Conservation (phyloP, 768 basidiomycete species). For the Tulasnella sp. region DNA sequence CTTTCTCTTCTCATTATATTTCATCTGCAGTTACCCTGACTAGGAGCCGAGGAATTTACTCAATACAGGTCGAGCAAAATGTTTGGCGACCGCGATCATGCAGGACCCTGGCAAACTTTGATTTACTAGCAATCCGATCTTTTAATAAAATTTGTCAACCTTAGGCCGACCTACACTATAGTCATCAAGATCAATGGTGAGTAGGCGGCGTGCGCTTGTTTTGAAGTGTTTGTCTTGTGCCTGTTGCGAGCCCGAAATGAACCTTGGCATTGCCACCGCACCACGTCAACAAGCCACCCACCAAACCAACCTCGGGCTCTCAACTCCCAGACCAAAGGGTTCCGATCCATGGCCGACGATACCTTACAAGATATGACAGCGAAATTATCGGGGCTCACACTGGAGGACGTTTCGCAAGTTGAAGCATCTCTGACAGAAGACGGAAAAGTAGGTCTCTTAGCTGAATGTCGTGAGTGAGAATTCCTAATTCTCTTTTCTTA, state of each 20-base stretch:
- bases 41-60: background rate
- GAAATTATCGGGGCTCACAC: background rate
- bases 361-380: background rate
- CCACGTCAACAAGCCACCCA: too few species aligned
- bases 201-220: too few species aligned
- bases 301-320: too few species aligned
- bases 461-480: background rate
- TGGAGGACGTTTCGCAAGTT: background rate
- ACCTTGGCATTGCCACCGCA: too few species aligned
- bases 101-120: background rate
- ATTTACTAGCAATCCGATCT: background rate
- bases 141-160: background rate
- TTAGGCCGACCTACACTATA: too few species aligned
- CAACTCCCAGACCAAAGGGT: background rate
- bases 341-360: background rate
- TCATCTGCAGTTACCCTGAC: background rate
- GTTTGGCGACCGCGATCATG: background rate
- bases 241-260: too few species aligned
- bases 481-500: background rate
- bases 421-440: background rate
- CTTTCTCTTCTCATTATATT: background rate
- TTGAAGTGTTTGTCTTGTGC: too few species aligned
- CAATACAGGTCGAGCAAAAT: background rate
- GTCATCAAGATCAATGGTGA: too few species aligned
- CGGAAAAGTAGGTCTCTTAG: background rate